These are phyloP conservation scores for Penicillium sp. DNA, from an alignment of 2,329 filamentous ascomycete species.

Conservation along the genomic window DNA sequence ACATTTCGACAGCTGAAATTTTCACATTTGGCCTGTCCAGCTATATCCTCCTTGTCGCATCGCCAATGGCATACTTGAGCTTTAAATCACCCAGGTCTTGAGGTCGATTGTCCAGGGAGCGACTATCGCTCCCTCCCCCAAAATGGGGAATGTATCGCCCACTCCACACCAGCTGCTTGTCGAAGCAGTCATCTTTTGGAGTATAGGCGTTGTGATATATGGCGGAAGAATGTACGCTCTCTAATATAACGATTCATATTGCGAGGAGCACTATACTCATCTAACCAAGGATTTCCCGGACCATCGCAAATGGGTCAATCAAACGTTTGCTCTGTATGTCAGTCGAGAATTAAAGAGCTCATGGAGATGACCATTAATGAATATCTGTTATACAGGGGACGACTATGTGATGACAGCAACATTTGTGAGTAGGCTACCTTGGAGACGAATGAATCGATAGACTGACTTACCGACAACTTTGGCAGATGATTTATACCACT, in stretches of 20 bases:
- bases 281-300: constrained; percentile 22
- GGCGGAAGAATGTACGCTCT: constrained; percentile 29
- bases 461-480: neutral
- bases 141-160: constrained; percentile 32
- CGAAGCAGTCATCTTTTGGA: constrained; percentile 34
- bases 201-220: constrained; percentile 30
- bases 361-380: neutral
- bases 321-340: constrained; percentile 30
- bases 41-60: neutral
- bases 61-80: neutral
- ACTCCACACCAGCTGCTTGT: constrained; percentile 29
- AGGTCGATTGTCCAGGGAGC: neutral
- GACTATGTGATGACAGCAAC: constrained; percentile 41
- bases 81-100: neutral
- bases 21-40: neutral
- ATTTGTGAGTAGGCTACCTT: constrained; percentile 31
- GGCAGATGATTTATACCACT: constrained; percentile 35
- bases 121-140: constrained; percentile 3
- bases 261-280: constrained; percentile 4
- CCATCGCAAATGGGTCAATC: constrained; percentile 29
- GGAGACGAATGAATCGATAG: neutral
- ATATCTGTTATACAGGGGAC: constrained; percentile 27
- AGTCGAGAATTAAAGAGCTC: too few relatives aligned
- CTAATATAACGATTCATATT: neutral
- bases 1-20: neutral